Evolutionary conservation across 306 rosid species (phyloP), one percentile per base, ranked within the genome.

Genomic region (Trifolium subterraneum): DNA sequence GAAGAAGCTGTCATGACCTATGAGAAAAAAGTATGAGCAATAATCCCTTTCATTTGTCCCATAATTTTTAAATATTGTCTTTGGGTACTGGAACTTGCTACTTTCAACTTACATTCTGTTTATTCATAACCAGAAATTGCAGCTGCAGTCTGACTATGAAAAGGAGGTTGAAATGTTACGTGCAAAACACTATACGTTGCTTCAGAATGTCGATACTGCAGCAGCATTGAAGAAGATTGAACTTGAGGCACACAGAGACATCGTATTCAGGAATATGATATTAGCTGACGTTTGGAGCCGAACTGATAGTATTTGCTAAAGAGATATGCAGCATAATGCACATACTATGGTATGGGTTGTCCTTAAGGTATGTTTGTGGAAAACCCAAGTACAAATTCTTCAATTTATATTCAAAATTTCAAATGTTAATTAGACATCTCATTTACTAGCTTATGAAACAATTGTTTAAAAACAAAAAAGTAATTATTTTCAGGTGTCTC

Each of bases 1-100:
- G 84, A 80, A 59, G 79, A 76, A 68, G 84, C 74, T 59, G 38
- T 27, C 20, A 56, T 55, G 56, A 78, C 39, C 36, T 75, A 35
- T 3, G 20, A 74, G 42, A 31, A 70, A 55, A 74, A 41, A 39
- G 80, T 83, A 69, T 47, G 68, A 14, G 47, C 67, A 70, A 15
- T n/a, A 44, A 42, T 55, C 68, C 20, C n/a, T 44, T 52, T 23
- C 44, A 36, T 19, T 72, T 22, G 16, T 29, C 14, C 12, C 10
- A 7, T 45, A 22, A 16, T 22, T 23, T 25, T 81, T 62, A 20
- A 19, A 39, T 61, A 25, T 59, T 33, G 13, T 12, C 14, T 29
- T 70, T 38, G 77, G 48, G 50, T 51, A 51, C 47, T 27, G 56
- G 4, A 44, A 56, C 63, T 18, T 51, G 14, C n/a, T 58, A 25